Base-by-base conservation (phyloP, 2,329 filamentous ascomycete genomes). In the Nemania sp. region DNA sequence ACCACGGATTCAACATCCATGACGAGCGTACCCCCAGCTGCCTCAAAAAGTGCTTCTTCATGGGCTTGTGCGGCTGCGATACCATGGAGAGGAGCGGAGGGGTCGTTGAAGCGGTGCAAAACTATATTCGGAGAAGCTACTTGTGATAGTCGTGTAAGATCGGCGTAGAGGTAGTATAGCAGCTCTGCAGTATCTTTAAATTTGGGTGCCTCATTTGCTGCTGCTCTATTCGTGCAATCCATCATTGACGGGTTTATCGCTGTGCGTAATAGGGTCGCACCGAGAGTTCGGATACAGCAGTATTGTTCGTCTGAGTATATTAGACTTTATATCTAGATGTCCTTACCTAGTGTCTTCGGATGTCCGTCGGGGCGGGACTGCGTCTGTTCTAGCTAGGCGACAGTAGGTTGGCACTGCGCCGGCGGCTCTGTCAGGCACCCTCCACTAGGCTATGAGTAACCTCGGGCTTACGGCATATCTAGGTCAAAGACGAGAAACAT, bases 91-190 rank as follows among this genome's bases (percentile, higher is more conserved):
- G 60, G 22, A 1, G 8, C 6, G 8, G 20, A 11, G 10, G n/a
- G 20, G n/a, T 38, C 55, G 35, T 47, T 2, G 45, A 38, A 67
- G 20, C n/a, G 41, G 41, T 67, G 60, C 6, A 67, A 43, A 11
- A 64, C 6, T 5, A 67, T 53, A 13, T 49, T 29, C 1, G 41
- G 45, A 3, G 60, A 53, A 5, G 52, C 53, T 6, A 67, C 54
- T 11, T 41, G 32, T 2, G 60, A 59, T 0, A 67, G 26, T 1
- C 65, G 65, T 1, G 54, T 56, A 15, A 64, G 61, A 5, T 67
- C 65, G 11, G 47, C 54, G 22, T 67, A 64, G 45, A 64, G 65
- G 18, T 64, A 67, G 18, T 13, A 22, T 4, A 67, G 60, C 15
- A 67, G 60, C 8, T 53, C 27, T 26, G 13, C 11, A 1, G 45